phyloP scores from a whole-genome alignment of 2,329 filamentous ascomycete species.

The Endoconidiophora polonica region DNA sequence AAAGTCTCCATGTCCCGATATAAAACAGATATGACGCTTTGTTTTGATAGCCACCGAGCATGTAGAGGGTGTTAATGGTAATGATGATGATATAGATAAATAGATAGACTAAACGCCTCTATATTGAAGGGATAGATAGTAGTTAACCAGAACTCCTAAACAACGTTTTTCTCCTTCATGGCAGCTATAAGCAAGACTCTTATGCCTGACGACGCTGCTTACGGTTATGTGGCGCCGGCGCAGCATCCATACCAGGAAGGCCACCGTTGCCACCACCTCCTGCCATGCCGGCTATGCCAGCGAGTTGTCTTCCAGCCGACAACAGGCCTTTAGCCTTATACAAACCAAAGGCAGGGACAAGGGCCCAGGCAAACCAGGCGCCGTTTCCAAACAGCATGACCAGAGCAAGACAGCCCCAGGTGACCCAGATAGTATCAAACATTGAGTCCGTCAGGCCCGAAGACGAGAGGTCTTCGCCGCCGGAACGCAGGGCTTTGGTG shows the following conservation, averaged over 20 bases:
- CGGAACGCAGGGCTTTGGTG: slow-evolving; percentile 49
- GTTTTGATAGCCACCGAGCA: background rate
- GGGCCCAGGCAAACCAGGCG: slow-evolving; percentile 41
- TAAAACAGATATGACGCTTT: too few relatives aligned
- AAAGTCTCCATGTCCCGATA: too few relatives aligned
- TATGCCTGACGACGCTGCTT: slow-evolving; percentile 35
- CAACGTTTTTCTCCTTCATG: too few relatives aligned
- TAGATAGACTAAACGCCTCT: background rate
- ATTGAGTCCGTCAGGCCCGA: slow-evolving; percentile 90
- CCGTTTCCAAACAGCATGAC: slow-evolving; percentile 68
- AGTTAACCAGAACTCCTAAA: too few relatives aligned
- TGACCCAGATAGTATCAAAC: slow-evolving; percentile 95
- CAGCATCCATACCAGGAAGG: slow-evolving; percentile 17
- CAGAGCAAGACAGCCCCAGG: slow-evolving; percentile 60
- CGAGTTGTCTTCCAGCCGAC: slow-evolving; percentile 35
- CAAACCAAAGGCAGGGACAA: slow-evolving; percentile 37
- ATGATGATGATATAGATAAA: background rate
- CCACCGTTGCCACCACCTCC: slow-evolving; percentile 14
- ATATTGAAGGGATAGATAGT: background rate
- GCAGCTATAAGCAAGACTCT: background rate
- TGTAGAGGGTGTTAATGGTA: background rate
- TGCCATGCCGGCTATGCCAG: slow-evolving; percentile 16
- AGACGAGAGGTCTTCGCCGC: slow-evolving; percentile 78
- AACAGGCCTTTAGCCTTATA: slow-evolving; percentile 38
- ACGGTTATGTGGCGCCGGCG: slow-evolving; percentile 28